Base-by-base conservation (phyloP, 1,284 basidiomycete species). In the Clitocybe nebularis region DNA sequence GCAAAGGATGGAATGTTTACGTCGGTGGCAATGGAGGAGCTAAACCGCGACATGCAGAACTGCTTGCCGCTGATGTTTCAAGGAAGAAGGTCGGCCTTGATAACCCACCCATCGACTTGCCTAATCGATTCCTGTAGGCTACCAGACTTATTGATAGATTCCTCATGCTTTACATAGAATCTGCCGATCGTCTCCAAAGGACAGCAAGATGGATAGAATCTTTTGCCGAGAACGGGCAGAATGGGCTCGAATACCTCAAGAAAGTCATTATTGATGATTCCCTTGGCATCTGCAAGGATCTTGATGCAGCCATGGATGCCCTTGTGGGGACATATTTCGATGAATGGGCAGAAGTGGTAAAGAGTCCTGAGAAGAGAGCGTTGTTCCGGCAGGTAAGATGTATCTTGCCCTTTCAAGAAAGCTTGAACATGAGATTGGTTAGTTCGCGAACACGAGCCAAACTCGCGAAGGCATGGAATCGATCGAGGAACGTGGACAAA, bases 1-100 rank as follows among this genome's bases (percentile, higher is more conserved):
- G 81, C 60, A 88, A 89, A 60, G 84, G 84, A 13, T 86, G 83
- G 82, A 85, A 86, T 51, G 80, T 89, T 39, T 88, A 77, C 54
- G 64, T 89, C 5, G 81, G 80, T 35, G 86, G 86, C 3, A 89
- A 89, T 53, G 86, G 84, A 6, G 85, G 85, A 28, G 77, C 80
- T 3, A 83, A 71, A 45, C 86, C 86, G 5, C 67, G 73, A 23
- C 76, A 81, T 52, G 75, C 72, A 2, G 65, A 67, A 11, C 59
- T 80, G 4, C 72, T 79, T 39, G 74, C 69, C n/a, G 23, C 22
- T 17, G 28, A 24, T 20, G 16, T 16, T 57, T 69, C 28, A 63
- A 63, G 10, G 55, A 52, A 24, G 65, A 68, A 51, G 81, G 84
- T 0, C 78, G 79, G 0, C n/a, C n/a, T n/a, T n/a, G n/a, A n/a